Conservation (phyloP, 192 early-diverging fungal species). For the Geranomyces variabilis region DNA sequence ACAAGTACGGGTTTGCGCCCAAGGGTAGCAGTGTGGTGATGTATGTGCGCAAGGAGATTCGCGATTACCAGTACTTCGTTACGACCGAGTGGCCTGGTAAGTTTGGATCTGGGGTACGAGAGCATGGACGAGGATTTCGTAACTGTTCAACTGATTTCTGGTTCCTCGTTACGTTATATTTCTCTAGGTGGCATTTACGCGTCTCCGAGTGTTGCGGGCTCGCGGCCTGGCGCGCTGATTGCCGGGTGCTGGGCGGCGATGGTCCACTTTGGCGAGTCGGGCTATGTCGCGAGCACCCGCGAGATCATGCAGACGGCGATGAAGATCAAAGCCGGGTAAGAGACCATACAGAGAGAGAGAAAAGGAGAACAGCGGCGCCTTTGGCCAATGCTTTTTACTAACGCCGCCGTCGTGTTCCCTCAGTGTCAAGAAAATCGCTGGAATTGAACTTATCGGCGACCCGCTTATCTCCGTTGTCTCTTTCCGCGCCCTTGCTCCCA, state of each 20-base stretch:
- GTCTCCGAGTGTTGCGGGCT: conserved; percentile 89
- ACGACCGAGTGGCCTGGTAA: conserved; percentile 83
- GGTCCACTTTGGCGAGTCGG: conserved; percentile 82
- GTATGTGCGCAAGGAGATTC: conserved; percentile 77
- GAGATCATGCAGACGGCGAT: conserved; percentile 77
- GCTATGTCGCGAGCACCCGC: conserved; percentile 82
- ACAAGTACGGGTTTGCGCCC: conserved; percentile 99
- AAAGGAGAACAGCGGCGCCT: too few species aligned
- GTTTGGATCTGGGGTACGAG: background rate
- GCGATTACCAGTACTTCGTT: conserved; percentile 92
- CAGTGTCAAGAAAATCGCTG: conserved; percentile 44
- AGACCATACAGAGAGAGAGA: background rate
- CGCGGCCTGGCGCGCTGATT: conserved; percentile 87
- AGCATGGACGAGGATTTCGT: background rate
- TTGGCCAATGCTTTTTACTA: too few species aligned
- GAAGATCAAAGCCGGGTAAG: conserved; percentile 69
- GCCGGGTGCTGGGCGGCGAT: conserved; percentile 96
- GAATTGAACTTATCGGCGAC: conserved; percentile 80
- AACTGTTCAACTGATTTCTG: background rate
- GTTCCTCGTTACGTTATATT: background rate
- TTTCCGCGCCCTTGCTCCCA: conserved; percentile 69
- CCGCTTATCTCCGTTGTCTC: conserved; percentile 82
- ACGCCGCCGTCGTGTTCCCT: too few species aligned
- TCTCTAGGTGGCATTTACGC: conserved; percentile 94
- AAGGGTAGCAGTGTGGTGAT: conserved; percentile 96